Conservation (phyloP, 164 flowering plant genomes). For the Magnolia sinica region DNA sequence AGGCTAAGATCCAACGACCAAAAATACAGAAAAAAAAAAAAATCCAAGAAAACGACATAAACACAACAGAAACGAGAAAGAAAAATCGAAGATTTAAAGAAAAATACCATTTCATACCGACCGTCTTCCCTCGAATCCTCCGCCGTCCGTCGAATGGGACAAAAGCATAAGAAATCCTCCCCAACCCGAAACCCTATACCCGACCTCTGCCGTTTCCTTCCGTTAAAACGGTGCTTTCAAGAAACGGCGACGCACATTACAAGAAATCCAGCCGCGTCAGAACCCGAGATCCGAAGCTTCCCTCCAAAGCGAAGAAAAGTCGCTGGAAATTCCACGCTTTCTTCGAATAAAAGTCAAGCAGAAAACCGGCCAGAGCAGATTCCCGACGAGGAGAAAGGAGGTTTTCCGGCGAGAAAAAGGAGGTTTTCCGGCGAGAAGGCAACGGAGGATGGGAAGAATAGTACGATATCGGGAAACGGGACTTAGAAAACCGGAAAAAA, state of each 20-base stretch:
- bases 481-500: constrained; percentile 49
- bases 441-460: constrained; percentile 10
- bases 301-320: background rate
- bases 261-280: constrained; percentile 6
- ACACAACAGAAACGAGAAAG: background rate
- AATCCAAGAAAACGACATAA: background rate
- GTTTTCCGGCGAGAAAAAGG: constrained; percentile 21
- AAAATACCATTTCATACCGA: constrained; percentile 75
- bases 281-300: constrained; percentile 29
- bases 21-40: background rate
- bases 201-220: background rate
- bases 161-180: constrained; percentile 7
- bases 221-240: background rate
- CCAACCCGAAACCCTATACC: constrained; percentile 28
- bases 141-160: constrained; percentile 27
- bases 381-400: constrained; percentile 27
- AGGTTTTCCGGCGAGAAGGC: constrained; percentile 10
- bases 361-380: constrained; percentile 21
- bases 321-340: background rate
- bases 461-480: constrained; percentile 18
- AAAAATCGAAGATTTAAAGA: background rate
- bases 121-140: constrained; percentile 32
- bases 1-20: background rate
- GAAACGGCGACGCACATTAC: constrained; percentile 50
- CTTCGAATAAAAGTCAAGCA: background rate